These are phyloP conservation scores for Triangularia verruculosa DNA, from an alignment of 2,329 filamentous ascomycete species.

Conservation along the genomic window DNA sequence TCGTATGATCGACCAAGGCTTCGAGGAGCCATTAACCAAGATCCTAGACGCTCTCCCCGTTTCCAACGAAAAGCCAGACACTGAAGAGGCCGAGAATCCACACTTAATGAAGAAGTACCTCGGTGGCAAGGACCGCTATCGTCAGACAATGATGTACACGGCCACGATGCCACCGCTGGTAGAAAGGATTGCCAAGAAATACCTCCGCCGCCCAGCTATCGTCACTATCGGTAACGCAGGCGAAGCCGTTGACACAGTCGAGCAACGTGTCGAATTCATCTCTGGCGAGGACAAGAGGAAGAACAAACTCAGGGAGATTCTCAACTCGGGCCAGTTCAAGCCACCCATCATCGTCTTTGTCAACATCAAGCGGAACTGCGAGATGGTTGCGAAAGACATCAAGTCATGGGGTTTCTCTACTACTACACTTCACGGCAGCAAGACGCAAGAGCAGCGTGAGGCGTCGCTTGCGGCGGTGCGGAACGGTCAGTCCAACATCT, in stretches of 20 bases:
- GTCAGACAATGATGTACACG: constrained; percentile 99
- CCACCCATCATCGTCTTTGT: constrained; percentile 98
- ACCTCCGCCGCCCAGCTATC: constrained; percentile 86
- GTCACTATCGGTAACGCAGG: constrained; percentile 93
- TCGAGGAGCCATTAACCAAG: constrained; percentile 96
- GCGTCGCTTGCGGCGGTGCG: constrained; percentile 84
- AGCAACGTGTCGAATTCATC: constrained; percentile 93
- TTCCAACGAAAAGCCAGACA: constrained; percentile 91
- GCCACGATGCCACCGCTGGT: constrained; percentile 93
- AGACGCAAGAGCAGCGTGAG: constrained; percentile 97
- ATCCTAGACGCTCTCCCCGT: constrained; percentile 94
- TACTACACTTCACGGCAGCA: constrained; percentile 90
- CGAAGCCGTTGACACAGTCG: constrained; percentile 95
- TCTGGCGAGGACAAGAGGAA: constrained; percentile 92
- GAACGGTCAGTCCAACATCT: constrained; percentile 74
- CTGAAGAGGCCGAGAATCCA: constrained; percentile 83
- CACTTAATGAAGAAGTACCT: constrained; percentile 79
- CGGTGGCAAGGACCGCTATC: constrained; percentile 73
- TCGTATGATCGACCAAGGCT: constrained; percentile 97
- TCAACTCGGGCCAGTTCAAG: constrained; percentile 73
- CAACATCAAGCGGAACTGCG: constrained; percentile 99
- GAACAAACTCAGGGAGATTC: constrained; percentile 89
- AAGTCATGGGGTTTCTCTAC: constrained; percentile 88
- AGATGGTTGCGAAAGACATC: constrained; percentile 90
- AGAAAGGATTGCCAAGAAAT: constrained; percentile 95